Percentiles rank a stretch among this genome's conserved stretches.
These are phyloP conservation scores for Penicillium canescens DNA, from an alignment of 495 filamentous ascomycete genomes.

Conservation along the genomic window DNA sequence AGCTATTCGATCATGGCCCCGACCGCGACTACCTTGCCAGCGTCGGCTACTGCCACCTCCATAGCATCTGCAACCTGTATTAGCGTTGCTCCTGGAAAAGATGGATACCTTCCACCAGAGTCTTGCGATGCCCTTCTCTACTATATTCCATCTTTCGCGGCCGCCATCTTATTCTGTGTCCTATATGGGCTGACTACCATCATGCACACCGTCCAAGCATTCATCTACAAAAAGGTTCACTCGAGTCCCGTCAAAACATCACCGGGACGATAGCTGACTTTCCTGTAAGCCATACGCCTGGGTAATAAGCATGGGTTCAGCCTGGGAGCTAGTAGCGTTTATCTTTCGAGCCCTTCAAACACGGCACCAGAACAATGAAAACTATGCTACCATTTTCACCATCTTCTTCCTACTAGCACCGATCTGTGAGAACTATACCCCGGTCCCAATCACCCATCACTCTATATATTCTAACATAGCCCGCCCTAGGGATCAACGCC, in stretches of 20 bases:
- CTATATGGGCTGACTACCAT: constrained; percentile 31
- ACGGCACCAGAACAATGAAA: constrained; percentile 17
- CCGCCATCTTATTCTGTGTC: constrained; percentile 36
- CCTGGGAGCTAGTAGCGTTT: constrained; percentile 48
- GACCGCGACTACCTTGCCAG: neutral
- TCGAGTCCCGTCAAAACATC: neutral
- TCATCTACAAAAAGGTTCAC: constrained; percentile 26
- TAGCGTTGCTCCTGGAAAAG: constrained; percentile 23
- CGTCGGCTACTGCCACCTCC: neutral
- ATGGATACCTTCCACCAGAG: constrained; percentile 36
- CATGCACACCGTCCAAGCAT: constrained; percentile 35
- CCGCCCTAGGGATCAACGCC: constrained; percentile 49
- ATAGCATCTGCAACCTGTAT: constrained; percentile 19
- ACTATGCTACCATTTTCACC: constrained; percentile 9
- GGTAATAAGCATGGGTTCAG: constrained; percentile 52
- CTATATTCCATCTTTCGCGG: constrained; percentile 34
- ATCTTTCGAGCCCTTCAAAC: constrained; percentile 32
- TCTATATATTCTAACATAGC: neutral
- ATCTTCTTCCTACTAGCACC: constrained; percentile 33
- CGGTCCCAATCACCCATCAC: neutral
- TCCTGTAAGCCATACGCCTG: constrained; percentile 46
- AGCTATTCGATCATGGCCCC: neutral
- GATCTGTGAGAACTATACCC: constrained; percentile 19
- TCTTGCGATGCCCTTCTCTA: constrained; percentile 25
- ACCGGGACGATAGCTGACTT: neutral